These are phyloP conservation scores for Adansonia grandidieri DNA, from an alignment of 441 rosid genomes.

Conservation along the genomic window DNA sequence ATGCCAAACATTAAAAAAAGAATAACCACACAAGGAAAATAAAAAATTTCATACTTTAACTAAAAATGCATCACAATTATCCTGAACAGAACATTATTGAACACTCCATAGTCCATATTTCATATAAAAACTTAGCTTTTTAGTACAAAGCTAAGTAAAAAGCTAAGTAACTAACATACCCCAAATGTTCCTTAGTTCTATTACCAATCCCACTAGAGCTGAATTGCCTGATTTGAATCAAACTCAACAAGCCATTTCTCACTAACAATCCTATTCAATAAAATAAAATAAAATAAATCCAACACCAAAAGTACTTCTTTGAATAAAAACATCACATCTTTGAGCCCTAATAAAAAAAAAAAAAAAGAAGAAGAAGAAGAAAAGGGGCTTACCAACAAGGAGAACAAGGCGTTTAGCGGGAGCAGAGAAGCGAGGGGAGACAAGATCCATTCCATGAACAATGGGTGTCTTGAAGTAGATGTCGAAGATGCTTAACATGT, in stretches of 20 bases:
- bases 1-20: background rate
- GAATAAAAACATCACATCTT: background rate
- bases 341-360: background rate
- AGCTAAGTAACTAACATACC: background rate
- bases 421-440: conserved; percentile 67
- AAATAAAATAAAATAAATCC: background rate
- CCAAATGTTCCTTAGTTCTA: background rate
- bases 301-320: background rate
- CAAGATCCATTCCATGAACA: conserved; percentile 95
- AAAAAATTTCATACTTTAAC: background rate
- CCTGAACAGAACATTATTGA: background rate
- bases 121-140: conserved; percentile 10
- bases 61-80: background rate
- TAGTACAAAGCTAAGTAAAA: conserved; percentile 8
- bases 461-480: conserved; percentile 97
- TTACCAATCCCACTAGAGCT: background rate
- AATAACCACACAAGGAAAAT: background rate
- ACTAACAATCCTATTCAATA: background rate
- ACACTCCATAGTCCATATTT: background rate
- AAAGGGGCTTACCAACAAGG: conserved; percentile 56
- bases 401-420: conserved; percentile 95
- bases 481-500: conserved; percentile 94
- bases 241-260: background rate
- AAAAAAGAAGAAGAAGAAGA: background rate
- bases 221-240: conserved; percentile 1